Base-by-base conservation (phyloP, 768 basidiomycete species). In the Exidia glandulosa region DNA sequence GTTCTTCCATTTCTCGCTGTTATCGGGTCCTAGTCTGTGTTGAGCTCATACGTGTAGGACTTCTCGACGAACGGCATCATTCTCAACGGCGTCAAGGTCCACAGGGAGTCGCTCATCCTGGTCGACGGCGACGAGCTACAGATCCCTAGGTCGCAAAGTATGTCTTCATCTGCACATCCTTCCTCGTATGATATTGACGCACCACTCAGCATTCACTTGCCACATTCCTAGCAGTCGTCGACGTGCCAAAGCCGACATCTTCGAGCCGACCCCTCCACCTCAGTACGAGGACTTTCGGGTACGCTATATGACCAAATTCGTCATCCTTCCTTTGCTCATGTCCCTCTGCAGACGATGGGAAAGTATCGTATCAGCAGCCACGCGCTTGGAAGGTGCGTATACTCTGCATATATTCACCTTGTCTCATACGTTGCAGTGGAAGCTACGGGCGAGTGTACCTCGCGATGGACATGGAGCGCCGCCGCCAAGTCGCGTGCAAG, bases 401-500 rank as follows among this genome's bases (percentile, higher is more conserved):
- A 12, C 36, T 19, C 13, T 7, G 19, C 3, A 13, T 60, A 9
- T 14, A 52, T 32, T 14, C 16, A 33, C 13, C 52, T 2, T 19
- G 1, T n/a, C 34, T 63, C 16, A 19, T 4, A 45, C 30, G 55
- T 30, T 7, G 14, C 32, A 66, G 81, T 27, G 90, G 90, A 3
- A 86, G 86, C 45, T 92, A 90, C 70, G 90, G 89, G 0, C 86
- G 84, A 1, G 90, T 92, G 1, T 85, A 90, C 66, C 78, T 92
- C 27, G 88, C 88, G 19, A 75, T 88, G 60, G 87, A 89, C 66
- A 80, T 77, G 10, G 68, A 71, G 9, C 80, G 76, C 52, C 79
- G 82, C 63, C 78, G 82, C 48, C 90, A 92, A 71, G 87, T 89
- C 30, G 90, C 90, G 25, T 91, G 89, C 70, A 92, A 92, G 70